These are phyloP conservation scores for Aspergillus sp. DNA, from an alignment of 2,329 filamentous ascomycete genomes.

Conservation along the genomic window DNA sequence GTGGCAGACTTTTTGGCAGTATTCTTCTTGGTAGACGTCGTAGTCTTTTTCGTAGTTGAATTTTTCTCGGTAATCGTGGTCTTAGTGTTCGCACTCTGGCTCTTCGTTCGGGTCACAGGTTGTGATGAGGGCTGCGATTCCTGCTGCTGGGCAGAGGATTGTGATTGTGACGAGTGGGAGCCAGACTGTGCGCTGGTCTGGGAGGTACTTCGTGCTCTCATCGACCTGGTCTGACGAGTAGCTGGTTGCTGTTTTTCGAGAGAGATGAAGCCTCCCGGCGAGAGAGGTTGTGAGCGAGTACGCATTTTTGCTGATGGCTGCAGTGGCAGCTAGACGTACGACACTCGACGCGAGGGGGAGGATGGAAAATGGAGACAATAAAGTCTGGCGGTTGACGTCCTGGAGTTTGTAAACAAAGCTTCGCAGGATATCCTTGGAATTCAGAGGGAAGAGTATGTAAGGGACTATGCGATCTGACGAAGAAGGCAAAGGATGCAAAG, in stretches of 20 bases:
- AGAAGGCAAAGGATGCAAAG: background rate
- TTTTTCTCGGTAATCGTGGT: background rate
- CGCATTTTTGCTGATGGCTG: slow-evolving; percentile 22
- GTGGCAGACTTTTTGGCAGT: slow-evolving; percentile 2
- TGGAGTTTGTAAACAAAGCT: background rate
- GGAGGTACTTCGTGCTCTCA: slow-evolving; percentile 14
- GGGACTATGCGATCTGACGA: background rate
- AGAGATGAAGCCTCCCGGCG: slow-evolving; percentile 25
- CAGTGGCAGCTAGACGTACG: background rate
- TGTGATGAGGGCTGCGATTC: slow-evolving; percentile 5
- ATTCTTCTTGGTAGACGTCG: slow-evolving; percentile 3
- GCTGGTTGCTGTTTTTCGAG: slow-evolving; percentile 17
- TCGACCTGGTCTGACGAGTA: slow-evolving; percentile 13
- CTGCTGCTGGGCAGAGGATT: background rate
- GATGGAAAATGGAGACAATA: background rate
- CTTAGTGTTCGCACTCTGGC: slow-evolving; percentile 10
- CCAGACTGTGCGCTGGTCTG: slow-evolving; percentile 1
- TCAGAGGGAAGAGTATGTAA: background rate
- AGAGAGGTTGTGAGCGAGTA: slow-evolving; percentile 31
- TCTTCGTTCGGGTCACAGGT: slow-evolving; percentile 8
- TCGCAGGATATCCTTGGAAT: background rate
- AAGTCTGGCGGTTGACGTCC: background rate
- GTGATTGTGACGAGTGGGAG: background rate
- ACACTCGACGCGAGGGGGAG: background rate
- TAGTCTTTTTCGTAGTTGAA: background rate